These are phyloP conservation scores for Leucaena leucocephala DNA, from an alignment of 306 rosid species.

Conservation along the genomic window DNA sequence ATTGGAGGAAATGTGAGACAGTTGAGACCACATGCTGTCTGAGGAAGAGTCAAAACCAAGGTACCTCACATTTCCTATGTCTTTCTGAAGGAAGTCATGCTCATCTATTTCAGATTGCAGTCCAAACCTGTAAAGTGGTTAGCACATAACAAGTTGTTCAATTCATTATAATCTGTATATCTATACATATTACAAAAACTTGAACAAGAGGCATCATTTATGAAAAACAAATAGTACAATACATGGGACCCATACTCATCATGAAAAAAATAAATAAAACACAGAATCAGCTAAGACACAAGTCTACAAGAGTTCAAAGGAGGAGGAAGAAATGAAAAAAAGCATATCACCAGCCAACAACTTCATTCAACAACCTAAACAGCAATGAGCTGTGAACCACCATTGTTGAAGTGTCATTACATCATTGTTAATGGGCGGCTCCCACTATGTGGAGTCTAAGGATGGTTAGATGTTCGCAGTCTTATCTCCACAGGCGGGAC, in stretches of 20 bases:
- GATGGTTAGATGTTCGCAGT: too few species aligned
- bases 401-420: too few species aligned
- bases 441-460: too few species aligned
- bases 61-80: conserved; percentile 52
- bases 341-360: conserved; percentile 7
- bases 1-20: conserved; percentile 47
- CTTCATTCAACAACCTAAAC: conserved; percentile 26
- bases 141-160: conserved; percentile 23
- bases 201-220: neutral
- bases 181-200: too few species aligned
- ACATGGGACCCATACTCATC: neutral
- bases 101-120: conserved; percentile 53
- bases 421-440: too few species aligned
- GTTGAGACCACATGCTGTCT: conserved; percentile 57
- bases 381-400: neutral
- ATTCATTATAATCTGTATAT: neutral
- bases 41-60: conserved; percentile 51
- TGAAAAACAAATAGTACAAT: neutral
- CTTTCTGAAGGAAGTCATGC: conserved; percentile 54
- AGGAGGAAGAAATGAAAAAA: conserved; percentile 7
- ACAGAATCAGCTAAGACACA: neutral
- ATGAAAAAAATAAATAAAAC: neutral
- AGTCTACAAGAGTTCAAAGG: neutral
- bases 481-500: too few species aligned
- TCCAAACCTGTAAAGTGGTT: conserved; percentile 47